Evolutionary conservation across 108 stramenopile genomes (phyloP), one percentile per base, ranked within the genome.

Genomic region (Cyclotella cryptica): DNA sequence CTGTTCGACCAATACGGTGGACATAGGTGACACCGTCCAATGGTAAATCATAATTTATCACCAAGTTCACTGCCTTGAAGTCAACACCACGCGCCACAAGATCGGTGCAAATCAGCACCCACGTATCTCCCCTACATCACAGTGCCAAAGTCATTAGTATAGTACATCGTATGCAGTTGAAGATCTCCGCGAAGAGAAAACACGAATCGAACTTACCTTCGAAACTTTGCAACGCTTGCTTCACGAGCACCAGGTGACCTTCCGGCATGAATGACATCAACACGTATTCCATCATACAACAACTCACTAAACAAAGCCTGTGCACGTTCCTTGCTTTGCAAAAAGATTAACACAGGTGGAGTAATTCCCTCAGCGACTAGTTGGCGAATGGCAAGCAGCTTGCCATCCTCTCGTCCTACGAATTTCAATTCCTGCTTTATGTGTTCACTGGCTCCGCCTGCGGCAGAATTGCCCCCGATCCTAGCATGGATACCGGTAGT

Each of bases 61-160:
- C 98, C 88, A 94, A 89, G 49, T 97, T 96, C 5, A 98, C 98
- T 10, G 94, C 98, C 70, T 96, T 90, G 67, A 99, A 96, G 88
- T 99, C 98, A 62, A 99, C 93, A 40, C 99, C 99, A 22, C 99
- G 83, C 9, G 96, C 96, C 44, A 98, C 95, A n/a, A 99, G 79
- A 60, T 99, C 99, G 17, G 99, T 99, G 63, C 93, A 96, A 58
- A 99, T 97, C 41, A 99, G 83, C 5, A 99, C 89, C 98, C 99
- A 99, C 0, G 97, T 95, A 19, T 97, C 96, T 11, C 99, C 99
- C 62, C 74, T 88, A 9, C 26, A 21, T 1, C 4, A 26, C 3
- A 58, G 35, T 35, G 35, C 35, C 35, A 6, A 35, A 35, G 35
- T 35, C 35, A 6, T 35, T 35, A 35, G 6, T 35, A 35, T 35